These are phyloP conservation scores for Euphrasia confusa DNA, from an alignment of 257 asterid species.

Conservation along the genomic window DNA sequence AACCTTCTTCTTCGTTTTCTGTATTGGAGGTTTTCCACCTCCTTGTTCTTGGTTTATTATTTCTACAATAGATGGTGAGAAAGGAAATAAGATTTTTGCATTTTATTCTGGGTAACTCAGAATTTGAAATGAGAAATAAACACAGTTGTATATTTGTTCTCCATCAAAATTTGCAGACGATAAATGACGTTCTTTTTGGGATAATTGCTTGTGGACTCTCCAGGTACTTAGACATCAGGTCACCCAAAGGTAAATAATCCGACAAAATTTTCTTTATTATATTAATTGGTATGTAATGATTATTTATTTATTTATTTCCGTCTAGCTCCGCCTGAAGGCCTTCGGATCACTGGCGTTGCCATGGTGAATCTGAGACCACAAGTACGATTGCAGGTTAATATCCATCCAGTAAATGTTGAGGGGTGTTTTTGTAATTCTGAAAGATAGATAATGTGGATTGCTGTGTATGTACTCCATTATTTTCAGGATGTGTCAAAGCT, in stretches of 20 bases:
- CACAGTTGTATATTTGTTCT: not conserved
- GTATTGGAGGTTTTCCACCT: no score
- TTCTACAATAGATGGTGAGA: no score
- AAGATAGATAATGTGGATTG: no score
- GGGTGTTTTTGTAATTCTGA: no score
- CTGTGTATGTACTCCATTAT: no score
- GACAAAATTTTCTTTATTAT: not conserved
- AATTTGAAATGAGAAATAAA: no score
- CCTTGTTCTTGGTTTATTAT: no score
- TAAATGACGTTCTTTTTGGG: not conserved
- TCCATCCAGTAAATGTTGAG: no score
- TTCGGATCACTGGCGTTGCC: slow-evolving; percentile 5
- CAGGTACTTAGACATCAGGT: not conserved
- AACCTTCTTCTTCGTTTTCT: no score
- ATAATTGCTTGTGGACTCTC: not conserved
- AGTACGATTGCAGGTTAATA: slow-evolving; percentile 1
- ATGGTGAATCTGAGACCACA: slow-evolving; percentile 8
- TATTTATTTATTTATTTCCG: not conserved
- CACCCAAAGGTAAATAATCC: not conserved
- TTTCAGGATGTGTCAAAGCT: no score
- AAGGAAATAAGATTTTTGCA: no score
- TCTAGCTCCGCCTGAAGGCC: slow-evolving; percentile 4
- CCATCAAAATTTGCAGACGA: not conserved
- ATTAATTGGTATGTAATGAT: not conserved
- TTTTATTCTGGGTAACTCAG: no score